Evolutionary conservation across 2,329 filamentous ascomycete genomes (phyloP).

Genomic region (Talaromyces amestolkiae): DNA sequence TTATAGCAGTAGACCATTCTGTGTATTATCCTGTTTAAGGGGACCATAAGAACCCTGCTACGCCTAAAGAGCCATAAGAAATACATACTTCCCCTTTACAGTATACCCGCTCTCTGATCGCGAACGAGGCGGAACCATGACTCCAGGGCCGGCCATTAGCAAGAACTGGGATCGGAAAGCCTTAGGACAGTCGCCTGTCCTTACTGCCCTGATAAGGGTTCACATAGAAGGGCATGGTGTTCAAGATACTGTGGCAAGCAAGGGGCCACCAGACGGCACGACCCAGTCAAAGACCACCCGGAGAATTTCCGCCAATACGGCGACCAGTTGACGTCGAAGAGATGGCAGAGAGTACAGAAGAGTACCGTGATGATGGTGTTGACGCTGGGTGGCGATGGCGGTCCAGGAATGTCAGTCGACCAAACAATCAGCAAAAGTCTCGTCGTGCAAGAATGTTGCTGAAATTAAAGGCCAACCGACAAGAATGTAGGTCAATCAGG

Average conservation of each 20-base stretch:
- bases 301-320: constrained; percentile 34
- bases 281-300: constrained; percentile 37
- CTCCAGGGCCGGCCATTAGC: constrained; percentile 32
- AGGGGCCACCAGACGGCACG: constrained; percentile 36
- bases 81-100: constrained; percentile 33
- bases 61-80: constrained; percentile 33
- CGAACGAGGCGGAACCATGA: constrained; percentile 28
- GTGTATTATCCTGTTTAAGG: constrained; percentile 28
- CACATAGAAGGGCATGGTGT: constrained; percentile 33
- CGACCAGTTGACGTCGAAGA: constrained; percentile 12
- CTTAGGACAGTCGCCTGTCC: constrained; percentile 30
- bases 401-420: constrained; percentile 34
- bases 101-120: constrained; percentile 33
- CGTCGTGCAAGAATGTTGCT: constrained; percentile 32
- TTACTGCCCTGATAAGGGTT: constrained; percentile 41
- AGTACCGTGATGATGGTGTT: constrained; percentile 27
- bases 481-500: constrained; percentile 35
- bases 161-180: constrained; percentile 30
- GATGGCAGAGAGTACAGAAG: constrained; percentile 24
- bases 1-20: constrained; percentile 40
- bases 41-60: constrained; percentile 35
- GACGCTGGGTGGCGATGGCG: constrained; percentile 32
- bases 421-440: constrained; percentile 26
- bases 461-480: constrained; percentile 26
- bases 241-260: constrained; percentile 33